phyloP scores from a whole-genome alignment of 2,329 filamentous ascomycete species.

The Beauveria sp. region DNA sequence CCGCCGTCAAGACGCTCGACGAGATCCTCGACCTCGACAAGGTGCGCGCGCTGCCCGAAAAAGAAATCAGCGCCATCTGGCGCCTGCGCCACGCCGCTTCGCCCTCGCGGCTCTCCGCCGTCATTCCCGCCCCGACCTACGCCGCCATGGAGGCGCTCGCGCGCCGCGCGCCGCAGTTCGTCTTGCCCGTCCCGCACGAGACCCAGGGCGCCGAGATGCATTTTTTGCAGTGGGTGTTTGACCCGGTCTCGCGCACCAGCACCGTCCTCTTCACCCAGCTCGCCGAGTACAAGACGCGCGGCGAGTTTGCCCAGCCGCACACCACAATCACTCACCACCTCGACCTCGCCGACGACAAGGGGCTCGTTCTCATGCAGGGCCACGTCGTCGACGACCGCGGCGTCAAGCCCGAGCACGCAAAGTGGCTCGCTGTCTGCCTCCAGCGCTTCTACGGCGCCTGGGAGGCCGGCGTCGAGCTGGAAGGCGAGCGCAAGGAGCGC shows the following conservation, averaged over 20 bases:
- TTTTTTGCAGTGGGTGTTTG: constrained; percentile 94
- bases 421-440: constrained; percentile 84
- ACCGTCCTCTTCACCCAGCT: constrained; percentile 90
- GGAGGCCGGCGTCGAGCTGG: constrained; percentile 35
- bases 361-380: constrained; percentile 80
- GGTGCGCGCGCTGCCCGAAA: constrained; percentile 59
- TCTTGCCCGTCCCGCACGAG: constrained; percentile 72
- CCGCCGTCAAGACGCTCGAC: constrained; percentile 38
- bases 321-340: constrained; percentile 90
- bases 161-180: constrained; percentile 73
- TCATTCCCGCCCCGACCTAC: constrained; percentile 70
- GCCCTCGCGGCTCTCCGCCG: constrained; percentile 72
- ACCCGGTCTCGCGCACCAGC: constrained; percentile 52
- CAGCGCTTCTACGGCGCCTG: constrained; percentile 84
- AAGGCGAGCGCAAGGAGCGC: constrained; percentile 44
- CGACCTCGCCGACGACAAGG: constrained; percentile 67
- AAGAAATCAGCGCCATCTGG: constrained; percentile 86
- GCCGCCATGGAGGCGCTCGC: constrained; percentile 63
- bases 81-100: constrained; percentile 74
- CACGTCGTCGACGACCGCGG: constrained; percentile 68
- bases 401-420: constrained; percentile 71
- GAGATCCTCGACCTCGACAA: constrained; percentile 71
- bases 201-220: constrained; percentile 78
- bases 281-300: constrained; percentile 84
- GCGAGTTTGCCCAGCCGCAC: constrained; percentile 84